Base-by-base conservation (phyloP, 1,284 basidiomycete species). In the Ceraceosorus guamensis region DNA sequence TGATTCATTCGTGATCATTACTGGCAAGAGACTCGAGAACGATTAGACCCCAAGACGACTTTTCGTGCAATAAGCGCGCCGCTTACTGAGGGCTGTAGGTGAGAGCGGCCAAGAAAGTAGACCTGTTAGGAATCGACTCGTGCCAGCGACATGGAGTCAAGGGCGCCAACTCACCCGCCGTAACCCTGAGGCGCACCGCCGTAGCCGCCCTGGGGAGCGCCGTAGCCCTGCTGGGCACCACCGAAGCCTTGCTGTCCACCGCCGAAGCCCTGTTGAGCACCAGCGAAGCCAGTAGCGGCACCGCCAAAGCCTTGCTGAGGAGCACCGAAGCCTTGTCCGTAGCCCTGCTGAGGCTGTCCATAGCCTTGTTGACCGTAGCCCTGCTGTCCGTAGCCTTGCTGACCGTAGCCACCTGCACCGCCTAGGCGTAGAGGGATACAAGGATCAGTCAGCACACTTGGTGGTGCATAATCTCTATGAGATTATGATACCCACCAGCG, bases 191-290 rank as follows among this genome's bases (percentile, higher is more conserved):
- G 62, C 39, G 59, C 67, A 24, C 24, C 24, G 43, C 56, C 53
- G 55, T 58, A 61, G 24, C 61, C 59, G 53, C 62, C 61, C 57
- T 66, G 70, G 24, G 24, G 24, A 24, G 24, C 24, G 47, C 66
- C 66, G 45, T 59, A 68, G 55, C 62, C 69, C 56, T 70, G 67
- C 63, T 70, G 70, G 11, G 10, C 11, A 48, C 58, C 67, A 33
- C 59, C 62, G 56, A 63, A 69, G 48, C 59, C 62, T 50, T 57
- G 55, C 62, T 70, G 67, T 55, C 62, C 62, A 44, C 63, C 63
- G 54, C 51, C 55, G 52, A 51, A 64, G 11, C 57, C 61, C 43
- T 37, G 61, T 60, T 67, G 67, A 43, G 37, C 31, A 24, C 24
- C 24, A 24, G 24, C 24, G 24, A 24, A 24, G 24, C 24, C 24